phyloP scores from a whole-genome alignment of 164 flowering plant genomes.

The Akebia trifoliata region DNA sequence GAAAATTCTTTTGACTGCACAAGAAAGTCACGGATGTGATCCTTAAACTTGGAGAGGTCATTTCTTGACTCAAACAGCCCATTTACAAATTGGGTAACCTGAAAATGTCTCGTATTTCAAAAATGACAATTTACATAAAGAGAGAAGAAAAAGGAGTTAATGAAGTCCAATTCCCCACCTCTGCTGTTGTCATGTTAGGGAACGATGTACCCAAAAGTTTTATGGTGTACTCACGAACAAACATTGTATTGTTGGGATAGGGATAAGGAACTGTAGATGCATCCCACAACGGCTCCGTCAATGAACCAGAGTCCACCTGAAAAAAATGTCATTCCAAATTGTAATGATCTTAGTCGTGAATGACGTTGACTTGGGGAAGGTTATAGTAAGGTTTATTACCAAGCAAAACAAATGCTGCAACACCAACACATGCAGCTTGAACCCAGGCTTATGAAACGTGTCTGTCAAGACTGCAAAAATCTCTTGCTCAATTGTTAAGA shows the following conservation, averaged over 20 bases:
- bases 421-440: conserved; percentile 91
- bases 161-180: conserved; percentile 36
- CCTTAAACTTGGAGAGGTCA: conserved; percentile 69
- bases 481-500: conserved; percentile 87
- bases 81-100: conserved; percentile 87
- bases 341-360: not conserved
- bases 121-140: not conserved
- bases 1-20: conserved; percentile 98
- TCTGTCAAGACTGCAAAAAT: conserved; percentile 98
- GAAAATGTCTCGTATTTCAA: conserved; percentile 12
- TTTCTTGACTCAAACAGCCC: conserved; percentile 79
- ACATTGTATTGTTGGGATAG: conserved; percentile 64
- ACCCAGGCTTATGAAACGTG: conserved; percentile 98
- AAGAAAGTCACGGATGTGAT: conserved; percentile 86
- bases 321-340: conserved; percentile 6
- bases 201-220: conserved; percentile 86
- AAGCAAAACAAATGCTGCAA: conserved; percentile 86
- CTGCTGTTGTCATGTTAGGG: conserved; percentile 86
- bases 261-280: conserved; percentile 59
- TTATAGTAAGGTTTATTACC: conserved; percentile 38
- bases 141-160: not conserved
- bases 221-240: conserved; percentile 81
- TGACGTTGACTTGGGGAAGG: not conserved
- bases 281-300: conserved; percentile 96
- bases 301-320: conserved; percentile 73